Conservation (phyloP, 495 filamentous ascomycete genomes). For the Penicillium salamii region DNA sequence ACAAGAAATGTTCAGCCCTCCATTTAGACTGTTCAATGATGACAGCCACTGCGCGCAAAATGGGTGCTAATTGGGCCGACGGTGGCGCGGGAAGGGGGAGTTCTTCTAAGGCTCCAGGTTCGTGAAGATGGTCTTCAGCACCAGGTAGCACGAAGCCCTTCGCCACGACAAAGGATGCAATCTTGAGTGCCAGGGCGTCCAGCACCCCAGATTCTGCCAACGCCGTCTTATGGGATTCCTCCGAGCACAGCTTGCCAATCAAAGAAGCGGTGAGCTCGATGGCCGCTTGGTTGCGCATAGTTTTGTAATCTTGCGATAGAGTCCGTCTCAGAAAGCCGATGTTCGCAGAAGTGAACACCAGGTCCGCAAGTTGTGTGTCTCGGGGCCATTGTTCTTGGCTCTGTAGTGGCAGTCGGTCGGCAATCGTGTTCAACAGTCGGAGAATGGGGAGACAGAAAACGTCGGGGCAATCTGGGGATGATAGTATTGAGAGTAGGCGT, state of each 20-base stretch:
- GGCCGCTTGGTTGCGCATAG: constrained; percentile 56
- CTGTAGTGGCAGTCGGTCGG: constrained; percentile 58
- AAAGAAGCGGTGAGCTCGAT: constrained; percentile 65
- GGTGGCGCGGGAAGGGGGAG: constrained; percentile 53
- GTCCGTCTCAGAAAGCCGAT: constrained; percentile 61
- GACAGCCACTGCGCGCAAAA: constrained; percentile 76
- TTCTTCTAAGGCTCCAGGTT: constrained; percentile 30
- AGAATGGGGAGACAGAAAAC: constrained; percentile 70
- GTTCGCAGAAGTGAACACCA: constrained; percentile 59
- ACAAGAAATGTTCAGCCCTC: constrained; percentile 73
- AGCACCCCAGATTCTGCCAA: constrained; percentile 71
- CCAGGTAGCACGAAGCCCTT: constrained; percentile 64
- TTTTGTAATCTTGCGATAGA: constrained; percentile 54
- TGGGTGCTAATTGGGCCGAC: constrained; percentile 58
- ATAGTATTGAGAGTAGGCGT: constrained; percentile 64
- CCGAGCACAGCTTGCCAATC: constrained; percentile 65
- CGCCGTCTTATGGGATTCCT: constrained; percentile 64
- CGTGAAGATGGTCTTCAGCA: constrained; percentile 36
- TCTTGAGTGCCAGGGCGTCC: constrained; percentile 71
- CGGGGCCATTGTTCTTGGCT: constrained; percentile 40
- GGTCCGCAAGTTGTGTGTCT: constrained; percentile 55
- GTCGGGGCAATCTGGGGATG: constrained; percentile 59
- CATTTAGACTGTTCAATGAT: constrained; percentile 79
- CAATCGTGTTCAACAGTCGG: constrained; percentile 68
- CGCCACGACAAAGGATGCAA: constrained; percentile 70